phyloP scores from a whole-genome alignment of 768 basidiomycete genomes.

The Leccinum obscurum region DNA sequence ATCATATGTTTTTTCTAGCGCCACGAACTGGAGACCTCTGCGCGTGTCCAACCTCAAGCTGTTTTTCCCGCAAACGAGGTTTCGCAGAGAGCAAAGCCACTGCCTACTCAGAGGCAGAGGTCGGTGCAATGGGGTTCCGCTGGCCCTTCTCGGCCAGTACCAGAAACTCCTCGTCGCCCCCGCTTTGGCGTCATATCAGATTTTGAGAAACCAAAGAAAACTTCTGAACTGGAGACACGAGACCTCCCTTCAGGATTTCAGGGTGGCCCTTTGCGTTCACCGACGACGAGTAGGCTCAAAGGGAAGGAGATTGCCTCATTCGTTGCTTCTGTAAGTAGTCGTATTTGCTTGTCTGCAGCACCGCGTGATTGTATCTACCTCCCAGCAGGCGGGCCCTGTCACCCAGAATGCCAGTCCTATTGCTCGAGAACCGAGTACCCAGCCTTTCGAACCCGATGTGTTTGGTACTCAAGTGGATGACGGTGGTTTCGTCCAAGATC shows the following conservation, averaged over 20 bases:
- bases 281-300: slow-evolving; percentile 13
- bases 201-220: slow-evolving; percentile 23
- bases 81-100: slow-evolving; percentile 41
- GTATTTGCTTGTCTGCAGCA: neutral
- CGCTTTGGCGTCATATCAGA: slow-evolving; percentile 34
- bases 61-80: slow-evolving; percentile 46
- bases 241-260: slow-evolving; percentile 31
- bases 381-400: slow-evolving; percentile 12
- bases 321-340: slow-evolving; percentile 13
- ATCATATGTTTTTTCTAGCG: slow-evolving; percentile 43
- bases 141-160: slow-evolving; percentile 29
- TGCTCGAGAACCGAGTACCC: slow-evolving; percentile 8
- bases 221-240: slow-evolving; percentile 13
- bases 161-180: slow-evolving; percentile 42
- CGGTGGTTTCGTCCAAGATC: slow-evolving; percentile 12
- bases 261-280: slow-evolving; percentile 20
- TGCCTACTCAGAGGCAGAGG: slow-evolving; percentile 41
- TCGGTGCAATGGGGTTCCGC: slow-evolving; percentile 32
- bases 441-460: slow-evolving; percentile 21
- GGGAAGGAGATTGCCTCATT: slow-evolving; percentile 17
- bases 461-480: slow-evolving; percentile 18
- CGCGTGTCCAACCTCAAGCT: slow-evolving; percentile 49
- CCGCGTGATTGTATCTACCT: neutral
- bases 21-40: slow-evolving; percentile 63
- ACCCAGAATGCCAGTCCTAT: slow-evolving; percentile 30